Conservation (phyloP, 768 basidiomycete species). For the Rhodotorula toruloides region DNA sequence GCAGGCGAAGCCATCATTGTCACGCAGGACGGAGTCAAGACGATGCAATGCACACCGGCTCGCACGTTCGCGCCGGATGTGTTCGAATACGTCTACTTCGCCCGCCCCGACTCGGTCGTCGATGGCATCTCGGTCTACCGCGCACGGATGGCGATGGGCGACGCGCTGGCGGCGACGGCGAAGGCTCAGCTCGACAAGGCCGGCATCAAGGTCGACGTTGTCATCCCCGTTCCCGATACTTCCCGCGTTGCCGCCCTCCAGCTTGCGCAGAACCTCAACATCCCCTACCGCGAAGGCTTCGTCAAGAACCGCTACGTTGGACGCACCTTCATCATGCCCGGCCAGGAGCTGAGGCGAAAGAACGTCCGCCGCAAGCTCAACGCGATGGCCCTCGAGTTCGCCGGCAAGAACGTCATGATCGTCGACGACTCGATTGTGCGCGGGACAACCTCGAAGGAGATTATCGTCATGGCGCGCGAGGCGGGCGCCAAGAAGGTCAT, state of each 20-base stretch:
- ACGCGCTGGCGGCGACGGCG: constrained; percentile 84
- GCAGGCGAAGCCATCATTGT: constrained; percentile 92
- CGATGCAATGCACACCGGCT: constrained; percentile 64
- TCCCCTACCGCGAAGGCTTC: constrained; percentile 97
- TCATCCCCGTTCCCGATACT: constrained; percentile 97
- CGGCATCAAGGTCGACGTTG: constrained; percentile 78
- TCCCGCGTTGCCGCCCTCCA: constrained; percentile 93
- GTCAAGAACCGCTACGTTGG: constrained; percentile 98
- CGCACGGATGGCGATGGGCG: constrained; percentile 99
- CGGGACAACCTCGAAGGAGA: constrained; percentile 97
- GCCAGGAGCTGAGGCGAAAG: constrained; percentile 89
- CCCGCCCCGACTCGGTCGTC: constrained; percentile 92
- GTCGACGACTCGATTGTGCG: constrained; percentile 99
- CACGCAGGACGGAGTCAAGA: constrained; percentile 67
- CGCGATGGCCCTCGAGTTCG: constrained; percentile 97
- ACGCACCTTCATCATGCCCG: constrained; percentile 98
- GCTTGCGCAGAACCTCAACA: constrained; percentile 75
- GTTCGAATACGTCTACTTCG: constrained; percentile 92
- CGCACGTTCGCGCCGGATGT: constrained; percentile 91
- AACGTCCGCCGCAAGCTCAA: constrained; percentile 93
- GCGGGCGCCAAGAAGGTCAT: constrained; percentile 95
- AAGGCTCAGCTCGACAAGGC: constrained; percentile 63
- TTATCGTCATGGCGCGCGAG: constrained; percentile 98
- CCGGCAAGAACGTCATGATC: constrained; percentile 81
- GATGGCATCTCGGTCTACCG: constrained; percentile 97